A percentile compares a stretch with the other conserved stretches of the same genome.
Evolutionary conservation across 169 alveolate genomes (phyloP).

Genomic region (Miamiensis avidus): DNA sequence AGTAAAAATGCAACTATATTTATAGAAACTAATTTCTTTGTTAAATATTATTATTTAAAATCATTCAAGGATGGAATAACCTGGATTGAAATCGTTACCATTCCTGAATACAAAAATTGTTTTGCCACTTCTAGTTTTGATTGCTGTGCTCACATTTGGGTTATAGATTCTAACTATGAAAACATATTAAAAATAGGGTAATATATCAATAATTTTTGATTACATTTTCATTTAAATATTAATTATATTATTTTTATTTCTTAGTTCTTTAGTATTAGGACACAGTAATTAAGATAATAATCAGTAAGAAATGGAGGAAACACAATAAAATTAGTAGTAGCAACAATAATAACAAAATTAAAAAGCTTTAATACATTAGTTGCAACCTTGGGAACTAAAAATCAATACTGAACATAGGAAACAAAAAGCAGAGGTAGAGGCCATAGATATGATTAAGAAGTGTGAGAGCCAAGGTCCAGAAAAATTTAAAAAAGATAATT

Average conservation of each 20-base stretch:
- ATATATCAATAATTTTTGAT: too few species aligned
- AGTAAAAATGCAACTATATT: too few species aligned
- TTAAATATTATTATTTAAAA: too few species aligned
- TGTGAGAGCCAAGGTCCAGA: background rate
- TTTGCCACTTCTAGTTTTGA: slow-evolving; percentile 67
- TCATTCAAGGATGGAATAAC: slow-evolving; percentile 68
- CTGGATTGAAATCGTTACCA: slow-evolving; percentile 51
- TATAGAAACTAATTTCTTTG: too few species aligned
- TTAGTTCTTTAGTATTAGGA: background rate
- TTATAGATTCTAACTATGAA: slow-evolving; percentile 30
- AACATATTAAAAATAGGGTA: slow-evolving; percentile 15
- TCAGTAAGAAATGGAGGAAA: too few species aligned
- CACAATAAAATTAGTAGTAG: too few species aligned
- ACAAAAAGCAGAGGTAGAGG: background rate
- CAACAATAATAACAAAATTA: too few species aligned
- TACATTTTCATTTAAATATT: background rate
- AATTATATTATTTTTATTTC: too few species aligned
- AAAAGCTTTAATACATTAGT: background rate
- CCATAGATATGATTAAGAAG: background rate
- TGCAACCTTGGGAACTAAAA: background rate
- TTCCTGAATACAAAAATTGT: slow-evolving; percentile 30
- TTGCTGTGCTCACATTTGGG: slow-evolving; percentile 68
- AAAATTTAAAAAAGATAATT: too few species aligned
- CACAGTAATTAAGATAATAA: background rate
- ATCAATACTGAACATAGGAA: background rate